Conservation (phyloP, 169 alveolate species). For the Cryptosporidium ryanae region DNA sequence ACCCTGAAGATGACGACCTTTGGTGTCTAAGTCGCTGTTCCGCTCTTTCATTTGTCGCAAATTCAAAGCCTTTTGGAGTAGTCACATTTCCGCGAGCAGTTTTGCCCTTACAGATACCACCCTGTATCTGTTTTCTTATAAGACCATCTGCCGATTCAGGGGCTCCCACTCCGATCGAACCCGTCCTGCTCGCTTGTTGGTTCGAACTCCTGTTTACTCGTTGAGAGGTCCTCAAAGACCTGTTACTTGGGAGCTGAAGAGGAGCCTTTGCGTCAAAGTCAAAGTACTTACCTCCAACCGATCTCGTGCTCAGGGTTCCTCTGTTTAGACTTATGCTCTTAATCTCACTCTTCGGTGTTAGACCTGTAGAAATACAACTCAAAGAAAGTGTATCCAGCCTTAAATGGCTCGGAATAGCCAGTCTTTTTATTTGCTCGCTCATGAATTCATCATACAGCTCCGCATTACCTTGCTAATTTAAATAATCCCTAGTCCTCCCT, state of each 20-base stretch:
- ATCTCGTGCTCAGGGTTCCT: slow-evolving; percentile 1
- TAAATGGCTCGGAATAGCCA: slow-evolving; percentile 72
- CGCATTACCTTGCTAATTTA: too few species aligned
- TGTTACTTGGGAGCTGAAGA: slow-evolving; percentile 57
- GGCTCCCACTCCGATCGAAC: too few species aligned
- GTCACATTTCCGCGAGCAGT: slow-evolving; percentile 12
- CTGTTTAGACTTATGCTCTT: not conserved
- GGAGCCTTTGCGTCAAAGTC: slow-evolving; percentile 21
- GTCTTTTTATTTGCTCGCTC: slow-evolving; percentile 37
- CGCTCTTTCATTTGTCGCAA: slow-evolving; percentile 66
- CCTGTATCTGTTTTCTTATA: not conserved
- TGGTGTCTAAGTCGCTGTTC: slow-evolving; percentile 27
- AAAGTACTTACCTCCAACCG: not conserved
- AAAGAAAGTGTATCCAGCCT: slow-evolving; percentile 73
- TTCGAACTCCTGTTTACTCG: slow-evolving; percentile 24
- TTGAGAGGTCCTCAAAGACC: slow-evolving; percentile 54
- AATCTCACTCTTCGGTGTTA: slow-evolving; percentile 51
- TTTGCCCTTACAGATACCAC: too few species aligned
- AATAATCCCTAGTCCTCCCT: too few species aligned
- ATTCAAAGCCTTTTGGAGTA: slow-evolving; percentile 62
- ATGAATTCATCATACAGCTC: slow-evolving; percentile 29
- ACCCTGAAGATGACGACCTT: slow-evolving; percentile 15
- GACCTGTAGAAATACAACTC: slow-evolving; percentile 59
- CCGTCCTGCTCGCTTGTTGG: too few species aligned
- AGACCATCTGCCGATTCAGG: not conserved